Base-by-base conservation (phyloP, 108 stramenopile genomes). In the Fragilariopsis cylindrus region DNA sequence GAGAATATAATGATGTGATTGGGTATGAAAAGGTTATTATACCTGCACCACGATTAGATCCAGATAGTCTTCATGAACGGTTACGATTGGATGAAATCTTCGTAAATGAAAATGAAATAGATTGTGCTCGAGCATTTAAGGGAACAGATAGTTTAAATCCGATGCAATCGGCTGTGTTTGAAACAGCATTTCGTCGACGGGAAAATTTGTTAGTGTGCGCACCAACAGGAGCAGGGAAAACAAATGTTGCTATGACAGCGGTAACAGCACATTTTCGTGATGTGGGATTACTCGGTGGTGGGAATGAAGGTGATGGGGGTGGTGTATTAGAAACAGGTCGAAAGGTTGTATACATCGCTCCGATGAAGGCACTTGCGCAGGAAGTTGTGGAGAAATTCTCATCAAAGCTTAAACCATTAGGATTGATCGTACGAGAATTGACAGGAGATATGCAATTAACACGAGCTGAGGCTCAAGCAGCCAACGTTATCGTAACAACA, bases 281-380 rank as follows among this genome's bases (percentile, higher is more conserved):
- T 72, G 90, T 90, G 43, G 93, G 92, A 45, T 63, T 93, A 53
- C 81, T 94, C 74, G 81, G 81, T 3, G 48, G 21, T 83, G 54
- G 79, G 65, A 48, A 82, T 80, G 30, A 90, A 82, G 12, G 60
- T 53, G 52, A 90, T 87, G 65, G 90, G 90, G 52, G 91, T 30
- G 41, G 21, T 16, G 18, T n/a, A 39, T 19, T 88, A 44, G 85
- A 82, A 13, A 82, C 88, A 6, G 95, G 90, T 8, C 65, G 73
- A 57, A 93, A 93, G 65, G 95, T 96, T 57, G 94, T 99, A 15
- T 99, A 99, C 77, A 96, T 99, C 60, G 99, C 99, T 2, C 99
- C 99, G 3, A 98, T 99, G 98, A 99, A 99, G 77, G 99, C 99
- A 4, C 89, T 99, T 74, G 99, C 99, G 12, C 98, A 98, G 81